A percentile compares a stretch with the other conserved stretches of the same genome.
Evolutionary conservation across 2,329 filamentous ascomycete species (phyloP).

Genomic region (Teratosphaeriaceae sp.): DNA sequence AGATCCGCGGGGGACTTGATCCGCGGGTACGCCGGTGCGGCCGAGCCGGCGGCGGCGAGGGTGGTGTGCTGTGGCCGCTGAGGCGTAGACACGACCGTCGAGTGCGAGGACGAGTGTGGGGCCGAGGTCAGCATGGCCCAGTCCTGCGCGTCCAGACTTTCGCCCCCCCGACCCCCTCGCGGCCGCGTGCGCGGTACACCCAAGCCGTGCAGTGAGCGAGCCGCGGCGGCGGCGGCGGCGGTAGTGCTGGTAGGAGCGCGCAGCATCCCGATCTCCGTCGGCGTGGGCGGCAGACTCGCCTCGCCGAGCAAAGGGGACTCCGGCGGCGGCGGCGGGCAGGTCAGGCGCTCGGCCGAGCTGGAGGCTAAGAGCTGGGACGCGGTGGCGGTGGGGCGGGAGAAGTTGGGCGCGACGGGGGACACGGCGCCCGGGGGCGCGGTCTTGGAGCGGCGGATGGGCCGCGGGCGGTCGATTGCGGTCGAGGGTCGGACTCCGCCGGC

Average conservation of each 20-base stretch:
- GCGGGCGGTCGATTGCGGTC: slow-evolving; percentile 14
- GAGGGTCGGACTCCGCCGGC: slow-evolving; percentile 8
- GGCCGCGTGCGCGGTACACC: too few species aligned
- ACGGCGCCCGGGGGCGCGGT: slow-evolving; percentile 19
- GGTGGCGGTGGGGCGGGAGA: slow-evolving; percentile 11
- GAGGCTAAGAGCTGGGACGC: too few species aligned
- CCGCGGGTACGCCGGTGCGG: slow-evolving; percentile 14
- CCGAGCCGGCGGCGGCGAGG: too few species aligned
- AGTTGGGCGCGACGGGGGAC: slow-evolving; percentile 12
- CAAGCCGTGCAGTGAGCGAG: too few species aligned
- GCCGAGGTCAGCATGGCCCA: slow-evolving; percentile 13
- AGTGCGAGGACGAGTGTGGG: too few species aligned
- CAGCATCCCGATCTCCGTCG: slow-evolving; percentile 10
- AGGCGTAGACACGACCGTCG: too few species aligned
- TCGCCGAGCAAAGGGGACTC: neutral
- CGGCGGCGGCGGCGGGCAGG: too few species aligned
- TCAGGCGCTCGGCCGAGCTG: neutral
- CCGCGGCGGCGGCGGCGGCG: too few species aligned
- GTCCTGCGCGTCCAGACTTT: slow-evolving; percentile 8
- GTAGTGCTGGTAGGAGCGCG: too few species aligned
- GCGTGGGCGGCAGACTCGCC: slow-evolving; percentile 15
- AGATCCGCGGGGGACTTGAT: slow-evolving; percentile 20
- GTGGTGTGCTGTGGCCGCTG: too few species aligned
- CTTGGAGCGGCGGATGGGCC: slow-evolving; percentile 19
- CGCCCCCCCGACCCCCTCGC: too few species aligned